Percentiles rank a stretch among this genome's conserved stretches.
Evolutionary conservation across 1,284 basidiomycete genomes (phyloP).

Genomic region (Fereydounia khargensis): DNA sequence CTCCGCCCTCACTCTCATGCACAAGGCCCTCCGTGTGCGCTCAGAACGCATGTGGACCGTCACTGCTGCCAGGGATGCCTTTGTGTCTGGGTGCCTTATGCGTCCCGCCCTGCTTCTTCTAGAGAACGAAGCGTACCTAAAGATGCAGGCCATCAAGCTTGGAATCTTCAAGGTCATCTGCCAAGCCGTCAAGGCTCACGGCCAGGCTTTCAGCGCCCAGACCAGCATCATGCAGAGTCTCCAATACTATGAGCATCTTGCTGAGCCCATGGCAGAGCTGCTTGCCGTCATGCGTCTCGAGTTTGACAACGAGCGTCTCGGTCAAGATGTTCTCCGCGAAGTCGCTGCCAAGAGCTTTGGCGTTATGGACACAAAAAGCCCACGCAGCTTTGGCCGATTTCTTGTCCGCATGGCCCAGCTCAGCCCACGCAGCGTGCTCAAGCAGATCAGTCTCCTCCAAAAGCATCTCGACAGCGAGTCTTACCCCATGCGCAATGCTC

Average conservation of each 20-base stretch:
- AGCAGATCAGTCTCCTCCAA: constrained; percentile 82
- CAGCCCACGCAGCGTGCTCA: constrained; percentile 79
- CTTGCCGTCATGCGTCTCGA: constrained; percentile 76
- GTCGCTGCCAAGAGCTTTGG: constrained; percentile 76
- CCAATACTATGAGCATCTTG: constrained; percentile 90
- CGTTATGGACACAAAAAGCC: constrained; percentile 80
- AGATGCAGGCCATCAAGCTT: constrained; percentile 69
- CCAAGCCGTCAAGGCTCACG: constrained; percentile 85
- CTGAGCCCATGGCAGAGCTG: constrained; percentile 90
- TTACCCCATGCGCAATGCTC: constrained; percentile 80
- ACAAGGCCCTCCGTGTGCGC: constrained; percentile 36
- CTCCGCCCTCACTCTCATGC: constrained; percentile 38
- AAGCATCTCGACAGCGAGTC: constrained; percentile 91
- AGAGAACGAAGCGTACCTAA: constrained; percentile 86
- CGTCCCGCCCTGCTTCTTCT: constrained; percentile 78
- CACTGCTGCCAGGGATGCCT: constrained; percentile 47
- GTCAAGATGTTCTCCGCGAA: constrained; percentile 83
- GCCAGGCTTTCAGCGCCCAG: constrained; percentile 69
- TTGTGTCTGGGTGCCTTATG: constrained; percentile 50
- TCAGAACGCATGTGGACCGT: constrained; percentile 48
- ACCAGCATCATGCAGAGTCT: constrained; percentile 87
- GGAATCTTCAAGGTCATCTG: constrained; percentile 86
- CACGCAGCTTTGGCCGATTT: constrained; percentile 81
- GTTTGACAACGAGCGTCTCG: constrained; percentile 83
- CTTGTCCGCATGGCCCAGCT: constrained; percentile 78